Evolutionary conservation across 208 protist species (phyloP), one percentile per base, ranked within the genome.

Genomic region (Trypanosoma boissoni): DNA sequence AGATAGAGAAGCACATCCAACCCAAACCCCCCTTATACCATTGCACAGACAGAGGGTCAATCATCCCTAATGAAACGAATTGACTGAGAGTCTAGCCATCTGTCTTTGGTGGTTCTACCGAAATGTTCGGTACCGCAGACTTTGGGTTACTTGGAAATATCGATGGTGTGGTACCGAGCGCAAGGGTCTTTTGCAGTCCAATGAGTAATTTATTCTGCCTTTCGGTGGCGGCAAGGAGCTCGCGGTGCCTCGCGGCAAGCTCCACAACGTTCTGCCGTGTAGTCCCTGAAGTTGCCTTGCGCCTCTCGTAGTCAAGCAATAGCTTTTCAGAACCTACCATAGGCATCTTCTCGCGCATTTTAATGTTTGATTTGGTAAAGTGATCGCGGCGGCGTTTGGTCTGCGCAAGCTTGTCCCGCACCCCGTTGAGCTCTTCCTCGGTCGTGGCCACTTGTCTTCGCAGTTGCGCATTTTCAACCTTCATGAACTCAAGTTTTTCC

Each of bases 401-500:
- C 70, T 89, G 77, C 12, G 92, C 85, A 10, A 99, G 80, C 59
- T 85, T 68, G 52, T 97, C 92, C 4, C 97, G 80, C 12, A 91
- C 67, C 0, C 61, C 71, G 28, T 78, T 79, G 0, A 98, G 71
- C 46, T 95, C 83, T 2, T 84, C 80, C 46, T 99, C 96, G 6
- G 97, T 88, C 26, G 83, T 59, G n/a, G 75, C 61, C 5, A 98
- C 88, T 51, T 95, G 78, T 37, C 86, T 71, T 27, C 92, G 76
- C 27, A 99, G 78, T 51, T 83, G 67, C 12, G 50, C 51, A 53
- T 98, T 98, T 62, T 99, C 88, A 24, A 70, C 79, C 39, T 95
- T 84, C 64, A 98, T 92, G 64, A 97, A 98, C 73, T 98, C 88
- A 8, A 99, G 74, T 77, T 99, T 99, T 72, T 99, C 97, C 68